Percentiles rank a stretch among this genome's conserved stretches.
Evolutionary conservation across 805 yeast genomes (phyloP).

Genomic region (Candida suzukii): DNA sequence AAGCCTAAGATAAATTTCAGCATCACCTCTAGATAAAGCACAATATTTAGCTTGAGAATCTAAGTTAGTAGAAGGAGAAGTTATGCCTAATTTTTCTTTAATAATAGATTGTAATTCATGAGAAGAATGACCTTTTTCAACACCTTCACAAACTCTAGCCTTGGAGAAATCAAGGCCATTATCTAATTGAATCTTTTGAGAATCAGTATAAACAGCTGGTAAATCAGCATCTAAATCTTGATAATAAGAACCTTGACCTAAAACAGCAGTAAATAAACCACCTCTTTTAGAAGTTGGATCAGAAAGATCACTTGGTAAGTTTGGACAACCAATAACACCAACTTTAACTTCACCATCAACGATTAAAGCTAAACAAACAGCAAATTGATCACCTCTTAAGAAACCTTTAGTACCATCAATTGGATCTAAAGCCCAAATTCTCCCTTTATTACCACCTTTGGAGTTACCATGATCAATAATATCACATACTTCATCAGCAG

Average conservation of each 20-base stretch:
- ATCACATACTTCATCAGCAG: slow-evolving; percentile 44
- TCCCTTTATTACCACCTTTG: slow-evolving; percentile 68
- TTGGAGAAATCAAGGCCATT: slow-evolving; percentile 36
- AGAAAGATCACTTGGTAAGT: slow-evolving; percentile 51
- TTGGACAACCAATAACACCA: slow-evolving; percentile 97
- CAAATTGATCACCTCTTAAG: slow-evolving; percentile 92
- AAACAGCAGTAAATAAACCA: slow-evolving; percentile 68
- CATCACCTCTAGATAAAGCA: slow-evolving; percentile 82
- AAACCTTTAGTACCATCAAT: slow-evolving; percentile 98
- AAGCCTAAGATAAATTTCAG: slow-evolving; percentile 84
- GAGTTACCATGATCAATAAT: slow-evolving; percentile 77
- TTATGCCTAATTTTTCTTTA: slow-evolving; percentile 56
- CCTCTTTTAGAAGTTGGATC: slow-evolving; percentile 43
- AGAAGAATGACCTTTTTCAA: slow-evolving; percentile 91
- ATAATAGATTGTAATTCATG: slow-evolving; percentile 79
- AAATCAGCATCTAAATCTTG: slow-evolving; percentile 30
- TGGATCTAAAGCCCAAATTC: slow-evolving; percentile 97
- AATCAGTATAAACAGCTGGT: slow-evolving; percentile 31
- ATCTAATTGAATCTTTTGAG: slow-evolving; percentile 43
- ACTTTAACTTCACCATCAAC: slow-evolving; percentile 79
- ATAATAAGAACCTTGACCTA: slow-evolving; percentile 62
- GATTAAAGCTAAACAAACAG: slow-evolving; percentile 87
- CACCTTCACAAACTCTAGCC: slow-evolving; percentile 82
- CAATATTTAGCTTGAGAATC: slow-evolving; percentile 98
- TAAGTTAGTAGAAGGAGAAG: slow-evolving; percentile 56